Conservation (phyloP, 2,329 filamentous ascomycete genomes). For the Graphilbum ipis-grandicollis region DNA sequence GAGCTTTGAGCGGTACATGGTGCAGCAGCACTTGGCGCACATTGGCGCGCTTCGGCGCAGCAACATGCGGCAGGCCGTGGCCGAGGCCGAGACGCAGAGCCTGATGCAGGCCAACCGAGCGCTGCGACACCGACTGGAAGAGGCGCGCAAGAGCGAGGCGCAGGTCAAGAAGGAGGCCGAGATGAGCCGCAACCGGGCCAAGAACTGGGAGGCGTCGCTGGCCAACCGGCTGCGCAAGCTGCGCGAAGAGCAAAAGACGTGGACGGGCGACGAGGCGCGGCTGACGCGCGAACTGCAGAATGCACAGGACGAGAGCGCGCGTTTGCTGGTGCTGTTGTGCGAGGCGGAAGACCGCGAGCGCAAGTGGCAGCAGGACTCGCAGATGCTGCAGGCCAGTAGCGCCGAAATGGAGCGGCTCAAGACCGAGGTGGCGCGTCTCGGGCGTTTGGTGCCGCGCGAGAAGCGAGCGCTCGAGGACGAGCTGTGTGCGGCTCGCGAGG, state of each 20-base stretch:
- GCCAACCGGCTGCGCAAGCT: slow-evolving; percentile 47
- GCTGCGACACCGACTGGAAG: slow-evolving; percentile 54
- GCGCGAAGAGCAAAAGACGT: slow-evolving; percentile 53
- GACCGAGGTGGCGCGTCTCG: slow-evolving; percentile 39
- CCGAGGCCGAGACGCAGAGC: slow-evolving; percentile 69
- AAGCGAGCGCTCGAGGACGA: slow-evolving; percentile 47
- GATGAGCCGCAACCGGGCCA: slow-evolving; percentile 52
- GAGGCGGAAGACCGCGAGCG: slow-evolving; percentile 53
- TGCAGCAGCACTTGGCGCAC: slow-evolving; percentile 66
- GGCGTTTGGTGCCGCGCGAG: slow-evolving; percentile 41
- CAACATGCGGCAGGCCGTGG: slow-evolving; percentile 59
- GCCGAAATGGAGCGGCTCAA: slow-evolving; percentile 43
- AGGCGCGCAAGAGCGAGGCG: slow-evolving; percentile 52
- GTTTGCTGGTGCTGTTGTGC: slow-evolving; percentile 47
- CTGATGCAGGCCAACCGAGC: slow-evolving; percentile 60
- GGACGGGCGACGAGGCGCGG: slow-evolving; percentile 36
- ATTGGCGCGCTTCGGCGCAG: slow-evolving; percentile 63
- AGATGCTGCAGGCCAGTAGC: slow-evolving; percentile 42
- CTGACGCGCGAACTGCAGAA: slow-evolving; percentile 40
- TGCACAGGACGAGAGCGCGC: slow-evolving; percentile 41
- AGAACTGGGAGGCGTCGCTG: slow-evolving; percentile 63
- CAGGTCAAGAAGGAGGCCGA: slow-evolving; percentile 57
- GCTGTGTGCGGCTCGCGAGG: slow-evolving; percentile 36
- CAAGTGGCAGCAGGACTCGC: slow-evolving; percentile 43
- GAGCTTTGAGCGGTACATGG: slow-evolving; percentile 69